Evolutionary conservation across 306 rosid genomes (phyloP).

Genomic region (Styphnolobium japonicum): DNA sequence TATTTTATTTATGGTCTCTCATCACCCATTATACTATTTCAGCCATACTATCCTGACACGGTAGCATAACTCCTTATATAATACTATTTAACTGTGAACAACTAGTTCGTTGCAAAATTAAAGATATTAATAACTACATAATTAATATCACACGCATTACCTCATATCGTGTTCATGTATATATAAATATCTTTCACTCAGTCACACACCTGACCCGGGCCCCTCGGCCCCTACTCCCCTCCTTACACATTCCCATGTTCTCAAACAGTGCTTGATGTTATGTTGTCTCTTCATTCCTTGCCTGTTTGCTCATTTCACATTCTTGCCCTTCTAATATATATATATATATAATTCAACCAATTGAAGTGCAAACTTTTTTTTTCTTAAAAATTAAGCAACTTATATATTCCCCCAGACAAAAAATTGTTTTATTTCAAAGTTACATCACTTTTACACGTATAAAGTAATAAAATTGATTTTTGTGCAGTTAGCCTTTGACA

Average conservation of each 20-base stretch:
- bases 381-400: background rate
- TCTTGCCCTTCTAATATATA: conserved; percentile 33
- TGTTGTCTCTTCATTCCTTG: conserved; percentile 49
- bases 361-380: background rate
- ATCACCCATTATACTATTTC: too few relatives aligned
- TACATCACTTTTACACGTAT: too few relatives aligned
- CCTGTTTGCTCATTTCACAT: conserved; percentile 20
- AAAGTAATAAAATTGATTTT: background rate
- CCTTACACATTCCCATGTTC: conserved; percentile 43
- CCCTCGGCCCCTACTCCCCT: conserved; percentile 3
- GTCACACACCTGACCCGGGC: background rate
- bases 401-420: background rate
- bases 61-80: too few relatives aligned
- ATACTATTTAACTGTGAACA: too few relatives aligned
- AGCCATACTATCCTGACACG: too few relatives aligned
- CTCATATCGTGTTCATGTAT: too few relatives aligned
- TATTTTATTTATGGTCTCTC: too few relatives aligned
- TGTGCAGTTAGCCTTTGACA: background rate
- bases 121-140: too few relatives aligned
- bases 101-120: too few relatives aligned
- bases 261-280: conserved; percentile 33
- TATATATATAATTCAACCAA: background rate
- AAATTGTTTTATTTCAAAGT: background rate
- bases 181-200: too few relatives aligned
- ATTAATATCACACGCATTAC: too few relatives aligned